Percentiles rank a stretch among this genome's conserved stretches.
phyloP scores from a whole-genome alignment of 2,329 filamentous ascomycete species.

The Colletotrichum sp. region DNA sequence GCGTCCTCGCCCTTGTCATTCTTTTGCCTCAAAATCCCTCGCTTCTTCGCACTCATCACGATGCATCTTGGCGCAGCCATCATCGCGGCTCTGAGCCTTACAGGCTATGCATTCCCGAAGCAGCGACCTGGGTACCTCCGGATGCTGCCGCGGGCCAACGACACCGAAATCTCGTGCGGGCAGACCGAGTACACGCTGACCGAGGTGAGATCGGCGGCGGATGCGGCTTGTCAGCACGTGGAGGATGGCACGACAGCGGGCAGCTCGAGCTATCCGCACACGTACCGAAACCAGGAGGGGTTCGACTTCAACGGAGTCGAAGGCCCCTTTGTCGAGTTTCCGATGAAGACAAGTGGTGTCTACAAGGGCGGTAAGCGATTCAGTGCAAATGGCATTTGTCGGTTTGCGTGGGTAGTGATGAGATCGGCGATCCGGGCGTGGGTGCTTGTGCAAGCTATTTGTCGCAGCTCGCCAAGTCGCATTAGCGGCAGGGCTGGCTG shows the following conservation, averaged over 20 bases:
- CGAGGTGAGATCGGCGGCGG: conserved; percentile 54
- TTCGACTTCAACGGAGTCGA: conserved; percentile 60
- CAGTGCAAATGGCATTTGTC: background rate
- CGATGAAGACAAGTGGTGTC: conserved; percentile 54
- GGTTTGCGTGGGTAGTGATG: background rate
- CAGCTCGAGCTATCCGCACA: conserved; percentile 56
- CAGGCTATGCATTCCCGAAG: conserved; percentile 30
- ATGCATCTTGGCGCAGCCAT: conserved; percentile 11
- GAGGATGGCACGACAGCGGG: conserved; percentile 39
- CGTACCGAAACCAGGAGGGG: conserved; percentile 67
- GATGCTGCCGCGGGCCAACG: background rate
- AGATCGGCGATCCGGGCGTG: conserved; percentile 17
- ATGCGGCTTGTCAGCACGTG: conserved; percentile 57
- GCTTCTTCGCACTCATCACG: background rate
- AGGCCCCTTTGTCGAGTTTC: conserved; percentile 69
- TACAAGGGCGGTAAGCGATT: conserved; percentile 59
- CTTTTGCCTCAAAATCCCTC: background rate
- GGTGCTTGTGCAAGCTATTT: background rate
- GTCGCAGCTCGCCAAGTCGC: background rate
- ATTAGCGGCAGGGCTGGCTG: background rate
- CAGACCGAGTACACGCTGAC: conserved; percentile 53
- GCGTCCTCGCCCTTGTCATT: background rate
- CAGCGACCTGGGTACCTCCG: conserved; percentile 45
- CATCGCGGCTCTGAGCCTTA: conserved; percentile 9
- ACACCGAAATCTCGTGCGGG: conserved; percentile 47